Evolutionary conservation across 805 yeast genomes (phyloP), one percentile per base, ranked within the genome.

Genomic region (Clavispora phyllophila): DNA sequence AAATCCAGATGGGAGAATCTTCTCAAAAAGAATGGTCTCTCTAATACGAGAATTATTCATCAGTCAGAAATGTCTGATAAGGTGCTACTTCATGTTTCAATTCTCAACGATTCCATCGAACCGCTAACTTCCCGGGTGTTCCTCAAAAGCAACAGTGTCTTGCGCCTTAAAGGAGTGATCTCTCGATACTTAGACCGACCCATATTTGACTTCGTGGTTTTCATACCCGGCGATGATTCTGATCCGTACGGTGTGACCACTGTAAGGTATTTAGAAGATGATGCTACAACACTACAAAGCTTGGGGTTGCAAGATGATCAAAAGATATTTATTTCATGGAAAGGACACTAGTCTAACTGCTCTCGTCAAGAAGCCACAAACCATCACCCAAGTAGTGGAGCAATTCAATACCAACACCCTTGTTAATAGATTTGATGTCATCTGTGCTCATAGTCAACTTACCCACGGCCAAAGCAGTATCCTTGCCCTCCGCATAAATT

Each of bases 401-500:
- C 57, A 89, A 68, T 57, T 89, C 96, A 43, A 91, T 79, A 57
- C 96, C 97, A 47, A 86, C 81, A 35, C 95, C 96, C 63, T 90
- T 90, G 62, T 90, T 90, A 33, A 78, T 72, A 17, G 76, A 66
- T 62, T 84, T 86, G 57, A 90, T 89, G 38, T 90, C 96, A 54
- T 86, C 91, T 2, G 95, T 84, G 53, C 89, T 81, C 96, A 90
- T 87, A 38, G 77, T 64, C 48, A 91, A 70, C 54, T 81, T 81
- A n/a, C 97, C 98, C 44, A 91, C 73, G 6, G 97, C 97, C 63
- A 91, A 68, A 0, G 97, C 96, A 55, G 76, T 72, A 50, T 89
- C 95, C 58, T 91, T 91, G 45, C 96, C 96, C 65, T 90, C 96
- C 39, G 97, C 96, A 59, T 82, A 84, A 20, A 91, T 77, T 8